phyloP scores from a whole-genome alignment of 2,329 filamentous ascomycete species.

The Dactylonectria macrodidyma region DNA sequence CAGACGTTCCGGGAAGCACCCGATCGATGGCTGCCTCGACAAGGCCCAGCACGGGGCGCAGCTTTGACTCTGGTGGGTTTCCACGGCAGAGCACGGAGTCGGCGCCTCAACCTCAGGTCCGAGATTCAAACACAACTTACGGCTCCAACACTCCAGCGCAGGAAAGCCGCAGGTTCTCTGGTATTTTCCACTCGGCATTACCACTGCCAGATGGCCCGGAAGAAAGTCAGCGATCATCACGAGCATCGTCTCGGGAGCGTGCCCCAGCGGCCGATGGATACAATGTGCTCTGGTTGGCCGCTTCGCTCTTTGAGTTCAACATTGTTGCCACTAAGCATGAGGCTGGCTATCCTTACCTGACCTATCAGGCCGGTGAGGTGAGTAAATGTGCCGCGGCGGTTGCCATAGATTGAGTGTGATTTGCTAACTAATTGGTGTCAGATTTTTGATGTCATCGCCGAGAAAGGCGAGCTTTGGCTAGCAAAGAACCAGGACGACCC shows the following conservation, averaged over 20 bases:
- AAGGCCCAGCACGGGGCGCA: constrained; percentile 73
- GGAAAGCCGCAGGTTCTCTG: constrained; percentile 74
- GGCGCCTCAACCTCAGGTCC: constrained; percentile 56
- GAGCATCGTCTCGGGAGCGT: constrained; percentile 73
- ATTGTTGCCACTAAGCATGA: constrained; percentile 93
- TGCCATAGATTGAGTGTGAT: no score
- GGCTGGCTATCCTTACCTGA: constrained; percentile 95
- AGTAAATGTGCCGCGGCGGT: constrained; percentile 45
- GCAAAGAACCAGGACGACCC: constrained; percentile 97
- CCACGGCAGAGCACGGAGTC: constrained; percentile 69
- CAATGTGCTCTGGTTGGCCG: constrained; percentile 89
- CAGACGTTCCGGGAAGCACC: constrained; percentile 66
- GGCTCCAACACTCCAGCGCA: constrained; percentile 63
- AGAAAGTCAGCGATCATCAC: constrained; percentile 67
- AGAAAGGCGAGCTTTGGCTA: constrained; percentile 98
- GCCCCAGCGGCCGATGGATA: constrained; percentile 69
- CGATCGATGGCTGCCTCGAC: constrained; percentile 63
- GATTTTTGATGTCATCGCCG: constrained; percentile 93
- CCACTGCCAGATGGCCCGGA: constrained; percentile 80
- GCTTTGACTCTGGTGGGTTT: constrained; percentile 68
- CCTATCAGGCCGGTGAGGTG: constrained; percentile 93
- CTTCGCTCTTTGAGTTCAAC: constrained; percentile 96
- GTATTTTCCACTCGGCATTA: constrained; percentile 89
- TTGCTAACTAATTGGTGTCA: constrained; percentile 48
- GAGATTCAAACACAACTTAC: constrained; percentile 71